These are phyloP conservation scores for Xylaria sp. DNA, from an alignment of 2,329 filamentous ascomycete genomes.

Conservation along the genomic window DNA sequence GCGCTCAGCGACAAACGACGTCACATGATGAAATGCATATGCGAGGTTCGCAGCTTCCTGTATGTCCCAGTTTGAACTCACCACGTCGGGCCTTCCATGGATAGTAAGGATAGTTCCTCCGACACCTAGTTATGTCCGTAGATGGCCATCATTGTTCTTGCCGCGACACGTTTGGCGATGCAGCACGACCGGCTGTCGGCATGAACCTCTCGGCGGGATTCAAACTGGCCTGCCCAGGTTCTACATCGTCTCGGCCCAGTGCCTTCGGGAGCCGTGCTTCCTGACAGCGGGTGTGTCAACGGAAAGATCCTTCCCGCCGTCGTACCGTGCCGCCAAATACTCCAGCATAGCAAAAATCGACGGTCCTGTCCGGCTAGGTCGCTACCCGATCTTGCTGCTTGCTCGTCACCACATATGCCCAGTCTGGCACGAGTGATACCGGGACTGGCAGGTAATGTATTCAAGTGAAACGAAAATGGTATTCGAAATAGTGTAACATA, in stretches of 20 bases:
- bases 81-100: not conserved
- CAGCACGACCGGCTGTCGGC: constrained; percentile 16
- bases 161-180: not conserved
- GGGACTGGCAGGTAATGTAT: constrained; percentile 31
- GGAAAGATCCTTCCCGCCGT: constrained; percentile 42
- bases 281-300: constrained; percentile 43
- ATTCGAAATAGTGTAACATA: constrained; percentile 8
- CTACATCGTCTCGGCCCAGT: constrained; percentile 26
- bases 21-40: constrained; percentile 38
- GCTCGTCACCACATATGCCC: constrained; percentile 31
- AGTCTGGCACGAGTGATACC: constrained; percentile 19
- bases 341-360: constrained; percentile 38
- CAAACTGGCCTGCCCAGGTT: constrained; percentile 3
- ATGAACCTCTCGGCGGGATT: constrained; percentile 21
- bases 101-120: not conserved
- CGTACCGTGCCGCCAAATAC: constrained; percentile 41
- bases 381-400: constrained; percentile 41
- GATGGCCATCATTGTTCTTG: constrained; percentile 15
- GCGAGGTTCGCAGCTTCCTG: constrained; percentile 12
- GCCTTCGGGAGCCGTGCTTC: constrained; percentile 41
- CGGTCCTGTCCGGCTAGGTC: constrained; percentile 23
- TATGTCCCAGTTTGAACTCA: not conserved
- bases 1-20: not conserved
- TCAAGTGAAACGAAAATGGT: constrained; percentile 22
- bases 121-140: constrained; percentile 16